Evolutionary conservation across 805 yeast species (phyloP), one percentile per base, ranked within the genome.

Genomic region (Starmerella kuoi): DNA sequence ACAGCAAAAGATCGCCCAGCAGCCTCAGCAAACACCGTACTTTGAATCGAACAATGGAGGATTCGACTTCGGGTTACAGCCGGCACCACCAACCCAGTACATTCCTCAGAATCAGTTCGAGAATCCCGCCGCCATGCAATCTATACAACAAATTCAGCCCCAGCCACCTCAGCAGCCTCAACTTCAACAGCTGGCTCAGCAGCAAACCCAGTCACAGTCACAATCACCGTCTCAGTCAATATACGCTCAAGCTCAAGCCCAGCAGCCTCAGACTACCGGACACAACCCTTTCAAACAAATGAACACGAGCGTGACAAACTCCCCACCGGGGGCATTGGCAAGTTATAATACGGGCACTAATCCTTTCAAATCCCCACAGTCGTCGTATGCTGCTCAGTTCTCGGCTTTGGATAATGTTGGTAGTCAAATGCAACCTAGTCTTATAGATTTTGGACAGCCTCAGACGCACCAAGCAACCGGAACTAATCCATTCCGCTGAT

Each of bases 301-400:
- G 21, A 25, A 25, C 28, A 25, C 9, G 12, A 14, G 12, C 12
- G 28, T 25, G 9, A 18, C 37, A 21, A 20, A 36, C 31, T 21
- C 42, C 26, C 22, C 9, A 23, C 31, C 31, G 6, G 25, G 21
- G 15, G 39, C 45, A 20, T 35, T 42, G 30, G 28, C 36, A 21
- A 17, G 33, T 19, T 24, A 26, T 15, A 39, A 35, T 12, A 35
- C 44, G 25, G 42, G 46, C 19, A 40, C 49, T 21, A 78, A 78
- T 53, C 85, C 85, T 24, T 78, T 78, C 61, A 45, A 45, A 24
- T 34, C 44, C 11, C 40, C 44, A 4, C 42, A 33, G 20, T 3
- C 30, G 6, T 11, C 36, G 31, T 31, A 39, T 24, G 18, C 31
- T 6, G 25, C 40, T 25, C 48, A 43, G 41, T 31, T 44, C 15